A percentile compares a stretch with the other conserved stretches of the same genome.
Conservation (phyloP, 495 filamentous ascomycete species). For the Amorphotheca resinae region DNA sequence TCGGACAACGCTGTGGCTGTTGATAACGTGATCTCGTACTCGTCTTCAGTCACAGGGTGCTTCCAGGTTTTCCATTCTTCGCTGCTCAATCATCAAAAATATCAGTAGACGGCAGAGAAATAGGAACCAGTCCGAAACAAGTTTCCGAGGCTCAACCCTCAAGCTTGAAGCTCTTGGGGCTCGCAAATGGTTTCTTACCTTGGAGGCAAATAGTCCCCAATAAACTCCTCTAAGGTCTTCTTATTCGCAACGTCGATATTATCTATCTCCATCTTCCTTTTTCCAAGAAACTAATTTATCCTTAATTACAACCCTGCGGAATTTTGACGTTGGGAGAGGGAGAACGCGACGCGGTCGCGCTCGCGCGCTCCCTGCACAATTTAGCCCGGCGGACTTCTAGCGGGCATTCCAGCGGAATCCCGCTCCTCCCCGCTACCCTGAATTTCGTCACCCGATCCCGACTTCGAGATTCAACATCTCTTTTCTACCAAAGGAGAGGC, state of each 20-base stretch:
- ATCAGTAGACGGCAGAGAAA: background rate
- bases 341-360: too few relatives aligned
- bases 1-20: constrained; percentile 33
- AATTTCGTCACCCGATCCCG: constrained; percentile 2
- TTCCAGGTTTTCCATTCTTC: constrained; percentile 28
- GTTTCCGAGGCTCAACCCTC: too few relatives aligned
- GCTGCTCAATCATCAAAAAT: constrained; percentile 9
- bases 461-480: background rate
- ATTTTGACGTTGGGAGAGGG: too few relatives aligned
- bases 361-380: too few relatives aligned
- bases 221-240: constrained; percentile 33
- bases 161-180: too few relatives aligned
- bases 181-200: too few relatives aligned
- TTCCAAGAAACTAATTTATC: too few relatives aligned
- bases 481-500: too few relatives aligned
- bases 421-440: background rate
- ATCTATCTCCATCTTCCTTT: constrained; percentile 20
- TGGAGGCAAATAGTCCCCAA: constrained; percentile 30
- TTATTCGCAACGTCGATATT: constrained; percentile 30
- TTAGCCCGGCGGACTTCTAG: too few relatives aligned
- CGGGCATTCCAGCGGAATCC: constrained; percentile 21
- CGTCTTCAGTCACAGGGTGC: constrained; percentile 27
- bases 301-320: too few relatives aligned
- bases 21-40: constrained; percentile 34
- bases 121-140: too few relatives aligned